Percentiles rank a stretch among this genome's conserved stretches.
These are phyloP conservation scores for Hypoxylon sp. DNA, from an alignment of 2,329 filamentous ascomycete genomes.

Conservation along the genomic window DNA sequence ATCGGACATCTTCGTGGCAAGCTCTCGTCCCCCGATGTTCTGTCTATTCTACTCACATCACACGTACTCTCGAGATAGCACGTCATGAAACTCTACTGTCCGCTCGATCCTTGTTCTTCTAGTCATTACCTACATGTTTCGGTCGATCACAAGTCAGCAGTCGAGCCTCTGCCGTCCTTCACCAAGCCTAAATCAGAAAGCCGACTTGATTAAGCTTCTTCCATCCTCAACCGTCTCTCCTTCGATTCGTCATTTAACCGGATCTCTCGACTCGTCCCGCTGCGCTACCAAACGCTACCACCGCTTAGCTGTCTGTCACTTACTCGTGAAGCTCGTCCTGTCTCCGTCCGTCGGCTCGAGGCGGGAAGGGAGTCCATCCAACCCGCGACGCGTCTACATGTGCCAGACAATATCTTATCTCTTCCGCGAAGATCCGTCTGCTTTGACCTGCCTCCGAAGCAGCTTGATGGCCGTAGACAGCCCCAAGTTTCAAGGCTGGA, in stretches of 20 bases:
- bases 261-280: slow-evolving; percentile 8
- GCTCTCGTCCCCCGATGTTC: background rate
- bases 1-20: background rate
- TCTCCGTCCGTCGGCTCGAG: background rate
- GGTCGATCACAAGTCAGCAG: slow-evolving; percentile 23
- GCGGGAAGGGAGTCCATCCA: background rate
- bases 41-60: background rate
- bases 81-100: slow-evolving; percentile 8
- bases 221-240: slow-evolving; percentile 3
- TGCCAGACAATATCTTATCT: background rate
- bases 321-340: background rate
- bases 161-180: slow-evolving; percentile 3
- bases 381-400: background rate
- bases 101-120: slow-evolving; percentile 12
- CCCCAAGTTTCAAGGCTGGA: background rate
- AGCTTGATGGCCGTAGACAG: background rate
- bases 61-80: background rate
- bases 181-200: slow-evolving; percentile 18
- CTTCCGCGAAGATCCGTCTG: background rate
- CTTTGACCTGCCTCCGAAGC: background rate
- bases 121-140: slow-evolving; percentile 15
- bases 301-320: background rate
- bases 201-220: slow-evolving; percentile 16
- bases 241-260: slow-evolving; percentile 15
- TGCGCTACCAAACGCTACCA: background rate